Base-by-base conservation (phyloP, 2,329 filamentous ascomycete species). In the Colletotrichum navitas region DNA sequence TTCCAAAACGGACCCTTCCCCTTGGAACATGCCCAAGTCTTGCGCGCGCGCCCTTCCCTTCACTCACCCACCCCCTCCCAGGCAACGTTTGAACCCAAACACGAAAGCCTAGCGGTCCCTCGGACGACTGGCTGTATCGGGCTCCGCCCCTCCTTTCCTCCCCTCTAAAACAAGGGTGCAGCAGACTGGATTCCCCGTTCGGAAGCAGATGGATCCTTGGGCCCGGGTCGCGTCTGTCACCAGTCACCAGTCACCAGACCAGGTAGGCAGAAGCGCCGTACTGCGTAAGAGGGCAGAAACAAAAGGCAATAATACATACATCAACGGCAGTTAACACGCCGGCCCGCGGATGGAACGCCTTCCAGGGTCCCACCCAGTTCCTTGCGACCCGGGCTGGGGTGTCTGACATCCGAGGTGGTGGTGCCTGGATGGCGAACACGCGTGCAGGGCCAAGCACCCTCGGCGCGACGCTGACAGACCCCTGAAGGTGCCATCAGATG, bases 361-460 rank as follows among this genome's bases (percentile, higher is more conserved):
- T 59, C 58, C 64, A 71, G 49, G 26, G 43, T 29, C 47, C 18
- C 18, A 14, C 2, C 61, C 36, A 36, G 14, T 32, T 43, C 49
- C 18, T 18, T 45, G 18, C 63, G 21, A 43, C 36, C 56, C 56
- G 12, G 6, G 29, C 58, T 43, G 64, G 68, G 58, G 56, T 26
- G 67, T 71, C 68, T 71, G 63, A 71, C 68, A 54, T 68, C 64
- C 58, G 68, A 71, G 39, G 47, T 43, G 41, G 43, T n/a, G 43
- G 39, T 41, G 39, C 34, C 34, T 36, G 34, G 34, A 36, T 7
- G 34, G 36, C 29, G 60, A 39, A 32, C 34, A 36, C 39, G 58
- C 59, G 21, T 51, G 4, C 21, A 68, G 51, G 47, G 45, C 18
- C 55, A 70, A 55, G 55, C 55, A 36, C 52, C 54, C 41, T 11